Evolutionary conservation across 331 rosid genomes (phyloP).

Genomic region (Quercus lobata): DNA sequence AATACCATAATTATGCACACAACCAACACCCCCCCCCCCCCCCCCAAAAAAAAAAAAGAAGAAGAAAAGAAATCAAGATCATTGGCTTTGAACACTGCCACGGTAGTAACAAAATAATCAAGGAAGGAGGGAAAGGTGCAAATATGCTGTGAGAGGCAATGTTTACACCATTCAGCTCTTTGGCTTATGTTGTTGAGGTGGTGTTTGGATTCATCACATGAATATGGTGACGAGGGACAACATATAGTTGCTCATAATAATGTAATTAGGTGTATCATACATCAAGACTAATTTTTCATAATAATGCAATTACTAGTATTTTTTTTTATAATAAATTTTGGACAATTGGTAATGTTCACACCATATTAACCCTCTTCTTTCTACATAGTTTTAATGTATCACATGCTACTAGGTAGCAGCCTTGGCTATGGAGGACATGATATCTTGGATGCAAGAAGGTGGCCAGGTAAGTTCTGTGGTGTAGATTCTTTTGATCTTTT

Average conservation of each 20-base stretch:
- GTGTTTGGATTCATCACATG: background rate
- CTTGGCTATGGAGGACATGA: slow-evolving; percentile 97
- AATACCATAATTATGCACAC: too few species aligned
- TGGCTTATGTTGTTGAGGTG: background rate
- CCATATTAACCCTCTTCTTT: slow-evolving; percentile 59
- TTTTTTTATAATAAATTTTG: background rate
- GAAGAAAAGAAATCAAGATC: too few species aligned
- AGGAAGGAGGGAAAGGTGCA: background rate
- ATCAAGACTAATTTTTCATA: background rate
- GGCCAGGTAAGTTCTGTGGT: slow-evolving; percentile 76
- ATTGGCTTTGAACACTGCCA: background rate
- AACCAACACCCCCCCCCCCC: too few species aligned
- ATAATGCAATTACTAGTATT: background rate
- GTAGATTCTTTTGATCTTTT: slow-evolving; percentile 4
- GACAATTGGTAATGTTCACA: slow-evolving; percentile 50
- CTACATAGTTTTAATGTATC: slow-evolving; percentile 90
- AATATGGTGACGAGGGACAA: background rate
- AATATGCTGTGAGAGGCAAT: background rate
- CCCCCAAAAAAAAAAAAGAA: too few species aligned
- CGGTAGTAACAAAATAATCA: background rate
- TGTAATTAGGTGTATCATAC: background rate
- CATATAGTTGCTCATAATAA: background rate
- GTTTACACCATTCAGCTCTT: background rate
- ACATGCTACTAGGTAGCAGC: slow-evolving; percentile 99
- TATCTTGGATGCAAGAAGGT: slow-evolving; percentile 99